phyloP scores from a whole-genome alignment of 805 yeast species.

The Wickerhamiella qilinensis region DNA sequence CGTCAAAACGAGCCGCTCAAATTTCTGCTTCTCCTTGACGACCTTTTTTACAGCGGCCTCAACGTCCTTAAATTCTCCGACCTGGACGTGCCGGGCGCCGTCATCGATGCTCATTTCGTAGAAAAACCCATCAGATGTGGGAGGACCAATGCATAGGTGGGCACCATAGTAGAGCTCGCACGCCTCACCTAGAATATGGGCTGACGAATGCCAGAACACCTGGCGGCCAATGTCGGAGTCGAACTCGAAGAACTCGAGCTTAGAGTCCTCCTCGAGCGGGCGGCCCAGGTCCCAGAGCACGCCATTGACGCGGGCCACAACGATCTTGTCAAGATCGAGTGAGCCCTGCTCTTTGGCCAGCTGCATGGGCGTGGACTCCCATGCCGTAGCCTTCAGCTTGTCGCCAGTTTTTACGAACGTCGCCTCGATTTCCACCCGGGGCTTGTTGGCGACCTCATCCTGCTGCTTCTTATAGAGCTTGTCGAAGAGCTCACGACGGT shows the following conservation, averaged over 20 bases:
- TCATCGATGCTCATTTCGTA: slow-evolving; percentile 82
- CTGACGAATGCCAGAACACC: slow-evolving; percentile 98
- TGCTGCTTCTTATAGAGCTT: slow-evolving; percentile 64
- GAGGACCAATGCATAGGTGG: slow-evolving; percentile 87
- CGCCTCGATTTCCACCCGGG: slow-evolving; percentile 51
- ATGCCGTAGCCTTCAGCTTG: slow-evolving; percentile 58
- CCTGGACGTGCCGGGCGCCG: slow-evolving; percentile 62
- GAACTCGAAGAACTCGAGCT: slow-evolving; percentile 73
- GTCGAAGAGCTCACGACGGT: slow-evolving; percentile 66
- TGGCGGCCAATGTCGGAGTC: slow-evolving; percentile 87
- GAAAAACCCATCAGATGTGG: slow-evolving; percentile 94
- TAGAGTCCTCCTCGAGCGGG: slow-evolving; percentile 62
- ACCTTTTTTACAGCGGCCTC: slow-evolving; percentile 81
- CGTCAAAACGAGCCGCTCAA: slow-evolving; percentile 81
- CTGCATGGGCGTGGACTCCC: slow-evolving; percentile 80
- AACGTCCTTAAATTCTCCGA: slow-evolving; percentile 65
- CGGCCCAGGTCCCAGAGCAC: slow-evolving; percentile 89
- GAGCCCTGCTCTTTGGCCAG: slow-evolving; percentile 75
- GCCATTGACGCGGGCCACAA: slow-evolving; percentile 83
- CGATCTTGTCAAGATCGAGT: slow-evolving; percentile 75
- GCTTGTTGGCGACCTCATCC: slow-evolving; percentile 47
- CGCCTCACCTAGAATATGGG: slow-evolving; percentile 95
- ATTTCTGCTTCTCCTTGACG: slow-evolving; percentile 87
- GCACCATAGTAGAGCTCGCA: slow-evolving; percentile 94
- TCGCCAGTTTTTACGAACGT: slow-evolving; percentile 72